Conservation (phyloP, 2,329 filamentous ascomycete genomes). For the Ophiostoma tasmaniense region DNA sequence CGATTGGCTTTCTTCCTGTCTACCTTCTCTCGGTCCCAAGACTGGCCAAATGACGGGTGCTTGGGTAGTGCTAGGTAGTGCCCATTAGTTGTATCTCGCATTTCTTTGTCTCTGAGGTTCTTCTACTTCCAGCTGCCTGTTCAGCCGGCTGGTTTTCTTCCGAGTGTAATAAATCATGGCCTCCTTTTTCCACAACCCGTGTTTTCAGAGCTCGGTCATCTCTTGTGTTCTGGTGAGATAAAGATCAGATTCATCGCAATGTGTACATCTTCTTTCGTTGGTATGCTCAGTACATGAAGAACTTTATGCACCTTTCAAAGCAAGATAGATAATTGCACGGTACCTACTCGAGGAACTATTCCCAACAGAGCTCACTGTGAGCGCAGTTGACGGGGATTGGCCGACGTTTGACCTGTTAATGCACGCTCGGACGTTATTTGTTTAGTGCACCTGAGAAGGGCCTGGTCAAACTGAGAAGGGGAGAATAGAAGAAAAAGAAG, state of each 20-base stretch:
- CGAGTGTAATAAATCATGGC: background rate
- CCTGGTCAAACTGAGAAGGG: background rate
- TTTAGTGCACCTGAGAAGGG: background rate
- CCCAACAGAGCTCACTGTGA: background rate
- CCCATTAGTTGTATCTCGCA: background rate
- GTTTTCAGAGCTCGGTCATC: background rate
- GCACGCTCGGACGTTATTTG: constrained; percentile 8
- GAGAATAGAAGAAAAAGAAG: constrained; percentile 7
- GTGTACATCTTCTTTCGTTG: background rate
- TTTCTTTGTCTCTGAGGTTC: background rate
- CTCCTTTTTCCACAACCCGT: background rate
- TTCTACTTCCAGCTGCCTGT: background rate
- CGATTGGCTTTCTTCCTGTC: background rate
- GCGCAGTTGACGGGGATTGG: background rate
- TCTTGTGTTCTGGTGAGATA: background rate
- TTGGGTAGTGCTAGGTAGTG: background rate
- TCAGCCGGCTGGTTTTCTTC: background rate
- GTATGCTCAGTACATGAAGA: background rate
- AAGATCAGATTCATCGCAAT: background rate
- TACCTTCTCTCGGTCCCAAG: background rate
- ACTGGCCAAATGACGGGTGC: background rate
- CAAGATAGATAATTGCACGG: too few relatives aligned
- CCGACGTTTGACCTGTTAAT: background rate
- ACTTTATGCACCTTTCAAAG: too few relatives aligned
- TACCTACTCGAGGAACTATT: too few relatives aligned